Evolutionary conservation across 257 asterid species (phyloP).

Genomic region (Lantana camara): DNA sequence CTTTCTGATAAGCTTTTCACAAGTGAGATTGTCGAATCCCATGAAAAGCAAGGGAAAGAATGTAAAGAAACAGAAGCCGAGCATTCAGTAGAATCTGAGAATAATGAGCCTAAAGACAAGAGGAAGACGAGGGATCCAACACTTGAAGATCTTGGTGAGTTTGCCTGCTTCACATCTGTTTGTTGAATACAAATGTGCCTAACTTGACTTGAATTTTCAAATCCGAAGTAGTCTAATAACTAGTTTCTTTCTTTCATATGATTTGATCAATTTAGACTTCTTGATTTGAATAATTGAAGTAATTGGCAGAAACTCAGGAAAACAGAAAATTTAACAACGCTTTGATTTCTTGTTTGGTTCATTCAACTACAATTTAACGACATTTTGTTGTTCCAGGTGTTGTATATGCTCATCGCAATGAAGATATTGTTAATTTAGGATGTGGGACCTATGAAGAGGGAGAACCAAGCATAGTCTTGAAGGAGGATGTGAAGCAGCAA

Average conservation of each 20-base stretch:
- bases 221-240: too few relatives aligned
- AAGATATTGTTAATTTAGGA: slow-evolving; percentile 75
- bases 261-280: too few relatives aligned
- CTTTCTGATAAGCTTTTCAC: slow-evolving; percentile 90
- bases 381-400: slow-evolving; percentile 49
- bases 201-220: too few relatives aligned
- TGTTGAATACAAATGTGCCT: neutral
- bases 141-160: slow-evolving; percentile 75
- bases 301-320: too few relatives aligned
- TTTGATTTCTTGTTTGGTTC: neutral
- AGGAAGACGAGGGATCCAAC: slow-evolving; percentile 36
- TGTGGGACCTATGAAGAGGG: slow-evolving; percentile 27
- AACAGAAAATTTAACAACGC: too few relatives aligned
- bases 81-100: slow-evolving; percentile 30
- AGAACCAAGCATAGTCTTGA: slow-evolving; percentile 19
- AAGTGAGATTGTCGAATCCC: slow-evolving; percentile 73
- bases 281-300: too few relatives aligned
- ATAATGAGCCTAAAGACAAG: slow-evolving; percentile 27
- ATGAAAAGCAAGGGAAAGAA: slow-evolving; percentile 48
- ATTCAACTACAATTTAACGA: neutral
- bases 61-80: slow-evolving; percentile 26
- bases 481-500: slow-evolving; percentile 30
- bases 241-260: too few relatives aligned
- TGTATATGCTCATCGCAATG: slow-evolving; percentile 89
- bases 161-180: neutral